phyloP scores from a whole-genome alignment of 129 eudicot species.

The Erigeron canadensis region DNA sequence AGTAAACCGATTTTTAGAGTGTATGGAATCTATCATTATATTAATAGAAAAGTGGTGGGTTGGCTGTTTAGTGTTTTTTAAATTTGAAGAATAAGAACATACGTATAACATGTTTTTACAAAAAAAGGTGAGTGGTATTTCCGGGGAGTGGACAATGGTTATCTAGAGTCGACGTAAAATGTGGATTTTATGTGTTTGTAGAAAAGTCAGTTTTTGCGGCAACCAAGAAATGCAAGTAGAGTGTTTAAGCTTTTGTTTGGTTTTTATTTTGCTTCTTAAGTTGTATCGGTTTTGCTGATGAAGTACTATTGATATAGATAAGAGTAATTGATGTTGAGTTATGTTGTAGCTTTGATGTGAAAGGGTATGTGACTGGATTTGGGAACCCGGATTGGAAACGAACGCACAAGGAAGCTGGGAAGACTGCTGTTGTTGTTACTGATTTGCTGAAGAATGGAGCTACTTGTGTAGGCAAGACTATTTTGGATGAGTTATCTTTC shows the following conservation, averaged over 20 bases:
- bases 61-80: too few relatives aligned
- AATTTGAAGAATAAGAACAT: too few relatives aligned
- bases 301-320: background rate
- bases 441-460: conserved; percentile 77
- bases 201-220: background rate
- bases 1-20: background rate
- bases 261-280: conserved; percentile 8
- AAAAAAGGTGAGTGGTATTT: too few relatives aligned
- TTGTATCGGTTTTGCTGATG: background rate
- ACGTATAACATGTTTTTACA: too few relatives aligned
- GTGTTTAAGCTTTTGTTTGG: conserved; percentile 8
- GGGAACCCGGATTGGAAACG: conserved; percentile 84
- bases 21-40: background rate
- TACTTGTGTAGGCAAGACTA: conserved; percentile 80
- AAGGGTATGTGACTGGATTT: conserved; percentile 75
- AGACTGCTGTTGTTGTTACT: conserved; percentile 74
- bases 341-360: conserved; percentile 74
- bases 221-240: conserved; percentile 21
- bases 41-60: too few relatives aligned
- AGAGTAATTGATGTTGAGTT: conserved; percentile 16
- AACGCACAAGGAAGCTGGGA: conserved; percentile 74
- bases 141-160: background rate
- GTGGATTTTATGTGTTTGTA: background rate
- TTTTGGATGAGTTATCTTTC: conserved; percentile 70
- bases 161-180: background rate